Conservation (phyloP, 2,329 filamentous ascomycete species). For the Ophidiomyces ophidiicola region DNA sequence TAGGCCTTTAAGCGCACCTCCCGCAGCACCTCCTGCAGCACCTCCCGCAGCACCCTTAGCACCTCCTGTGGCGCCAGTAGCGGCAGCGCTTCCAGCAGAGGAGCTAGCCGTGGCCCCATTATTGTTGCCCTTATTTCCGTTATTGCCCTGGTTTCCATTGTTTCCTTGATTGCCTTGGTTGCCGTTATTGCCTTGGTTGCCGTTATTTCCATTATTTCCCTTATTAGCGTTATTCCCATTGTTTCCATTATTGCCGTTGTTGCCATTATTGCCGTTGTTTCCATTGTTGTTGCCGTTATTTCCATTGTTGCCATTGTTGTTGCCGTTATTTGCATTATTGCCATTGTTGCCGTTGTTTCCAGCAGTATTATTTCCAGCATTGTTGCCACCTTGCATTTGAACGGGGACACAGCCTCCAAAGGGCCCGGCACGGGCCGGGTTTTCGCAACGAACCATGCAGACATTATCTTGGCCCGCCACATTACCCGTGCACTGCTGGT, state of each 20-base stretch:
- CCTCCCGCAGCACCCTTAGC: background rate
- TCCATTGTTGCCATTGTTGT: constrained; percentile 1
- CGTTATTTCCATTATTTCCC: background rate
- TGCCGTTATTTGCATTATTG: background rate
- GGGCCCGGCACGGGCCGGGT: constrained; percentile 48
- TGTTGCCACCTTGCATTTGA: constrained; percentile 31
- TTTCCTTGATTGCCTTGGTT: background rate
- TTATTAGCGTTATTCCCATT: constrained; percentile 2
- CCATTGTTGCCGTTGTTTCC: background rate
- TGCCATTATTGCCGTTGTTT: constrained; percentile 3
- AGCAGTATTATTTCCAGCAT: constrained; percentile 12
- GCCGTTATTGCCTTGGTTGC: background rate
- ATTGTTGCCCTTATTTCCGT: background rate
- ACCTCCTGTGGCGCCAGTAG: background rate
- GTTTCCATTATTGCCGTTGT: background rate
- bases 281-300: background rate
- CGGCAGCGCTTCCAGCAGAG: background rate
- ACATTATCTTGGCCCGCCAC: constrained; percentile 48
- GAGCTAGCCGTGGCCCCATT: background rate
- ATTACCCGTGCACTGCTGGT: constrained; percentile 47
- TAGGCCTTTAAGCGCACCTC: background rate
- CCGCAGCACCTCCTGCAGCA: background rate
- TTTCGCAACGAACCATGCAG: constrained; percentile 53
- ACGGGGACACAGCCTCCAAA: constrained; percentile 51
- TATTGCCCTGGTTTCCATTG: too few species aligned